These are phyloP conservation scores for Paecilomyces sp. DNA, from an alignment of 2,329 filamentous ascomycete species.

Conservation along the genomic window DNA sequence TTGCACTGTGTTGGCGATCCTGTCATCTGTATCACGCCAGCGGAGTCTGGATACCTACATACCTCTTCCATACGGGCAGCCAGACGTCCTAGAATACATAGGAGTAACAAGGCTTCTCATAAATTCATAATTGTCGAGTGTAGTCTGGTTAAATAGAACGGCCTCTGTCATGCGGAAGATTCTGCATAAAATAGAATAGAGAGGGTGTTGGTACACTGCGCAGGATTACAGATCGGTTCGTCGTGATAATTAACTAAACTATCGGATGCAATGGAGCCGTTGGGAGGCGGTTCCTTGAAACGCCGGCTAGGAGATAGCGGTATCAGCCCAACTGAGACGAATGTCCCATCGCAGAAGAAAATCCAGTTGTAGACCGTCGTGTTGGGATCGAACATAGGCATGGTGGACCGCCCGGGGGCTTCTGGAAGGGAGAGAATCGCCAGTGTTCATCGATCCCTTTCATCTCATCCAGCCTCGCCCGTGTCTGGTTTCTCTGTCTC, in stretches of 20 bases:
- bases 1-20: not conserved
- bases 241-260: not conserved
- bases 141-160: too few relatives aligned
- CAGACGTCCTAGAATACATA: not conserved
- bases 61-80: too few relatives aligned
- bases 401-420: not conserved
- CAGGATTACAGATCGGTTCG: too few relatives aligned
- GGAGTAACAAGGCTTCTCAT: not conserved
- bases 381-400: not conserved
- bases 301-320: not conserved
- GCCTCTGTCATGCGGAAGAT: too few relatives aligned
- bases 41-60: too few relatives aligned
- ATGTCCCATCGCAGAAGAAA: not conserved
- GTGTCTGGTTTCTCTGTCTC: not conserved
- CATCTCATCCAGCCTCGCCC: not conserved
- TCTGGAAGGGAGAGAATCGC: not conserved
- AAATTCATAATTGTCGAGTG: too few relatives aligned
- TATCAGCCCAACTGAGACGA: not conserved
- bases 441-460: not conserved
- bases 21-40: not conserved
- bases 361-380: not conserved
- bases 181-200: not conserved
- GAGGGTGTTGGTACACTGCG: not conserved
- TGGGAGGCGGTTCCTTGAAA: not conserved
- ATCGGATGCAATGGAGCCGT: not conserved